Evolutionary conservation across 306 rosid genomes (phyloP).

Genomic region (Lathyrus oleraceus): DNA sequence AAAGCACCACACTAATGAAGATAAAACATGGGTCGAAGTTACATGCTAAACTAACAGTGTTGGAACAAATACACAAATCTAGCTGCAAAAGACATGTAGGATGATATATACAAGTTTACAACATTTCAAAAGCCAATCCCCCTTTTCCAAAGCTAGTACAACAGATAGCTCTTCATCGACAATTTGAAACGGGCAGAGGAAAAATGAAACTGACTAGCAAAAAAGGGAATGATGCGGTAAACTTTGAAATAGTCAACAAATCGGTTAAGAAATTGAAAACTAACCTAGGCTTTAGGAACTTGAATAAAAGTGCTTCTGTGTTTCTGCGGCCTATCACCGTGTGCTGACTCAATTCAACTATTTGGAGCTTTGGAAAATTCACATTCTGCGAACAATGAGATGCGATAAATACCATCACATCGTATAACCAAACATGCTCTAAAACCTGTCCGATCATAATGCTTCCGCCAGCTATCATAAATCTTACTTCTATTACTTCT

Average conservation of each 20-base stretch:
- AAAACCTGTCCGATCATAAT: conserved; percentile 28
- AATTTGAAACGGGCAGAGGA: too few relatives aligned
- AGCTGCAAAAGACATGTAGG: not conserved
- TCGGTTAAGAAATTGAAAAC: conserved; percentile 32
- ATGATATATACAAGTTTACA: not conserved
- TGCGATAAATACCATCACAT: not conserved
- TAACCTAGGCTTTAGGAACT: conserved; percentile 36
- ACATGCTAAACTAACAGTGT: not conserved
- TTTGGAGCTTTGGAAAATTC: too few relatives aligned
- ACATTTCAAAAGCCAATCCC: not conserved
- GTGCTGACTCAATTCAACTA: too few relatives aligned
- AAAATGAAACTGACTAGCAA: not conserved
- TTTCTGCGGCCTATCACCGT: too few relatives aligned
- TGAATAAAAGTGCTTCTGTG: not conserved
- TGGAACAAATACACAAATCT: not conserved
- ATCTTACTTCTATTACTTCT: conserved; percentile 54
- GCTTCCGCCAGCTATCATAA: conserved; percentile 26
- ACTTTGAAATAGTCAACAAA: conserved; percentile 25
- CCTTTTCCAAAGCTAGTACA: not conserved
- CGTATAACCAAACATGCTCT: too few relatives aligned
- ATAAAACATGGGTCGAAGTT: too few relatives aligned
- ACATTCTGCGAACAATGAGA: too few relatives aligned
- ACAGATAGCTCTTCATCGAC: not conserved
- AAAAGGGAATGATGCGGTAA: conserved; percentile 8
- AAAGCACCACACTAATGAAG: too few relatives aligned